These are phyloP conservation scores for Guadua angustifolia DNA, from an alignment of 176 grass and related monocot genomes.

Conservation along the genomic window DNA sequence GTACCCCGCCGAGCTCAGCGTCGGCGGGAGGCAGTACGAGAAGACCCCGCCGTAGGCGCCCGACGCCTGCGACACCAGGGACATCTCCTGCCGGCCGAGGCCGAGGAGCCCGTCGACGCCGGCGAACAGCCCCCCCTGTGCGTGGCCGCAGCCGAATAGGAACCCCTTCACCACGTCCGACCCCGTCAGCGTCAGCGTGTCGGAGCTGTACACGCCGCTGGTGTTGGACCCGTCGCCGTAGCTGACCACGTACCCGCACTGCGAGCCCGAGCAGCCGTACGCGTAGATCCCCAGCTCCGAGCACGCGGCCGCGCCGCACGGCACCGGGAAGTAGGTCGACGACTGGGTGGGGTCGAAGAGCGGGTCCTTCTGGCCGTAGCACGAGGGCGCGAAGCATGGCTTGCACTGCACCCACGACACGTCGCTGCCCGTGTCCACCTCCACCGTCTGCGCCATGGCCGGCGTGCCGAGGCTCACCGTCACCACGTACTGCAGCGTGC, in stretches of 20 bases:
- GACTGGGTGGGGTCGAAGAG: conserved; percentile 71
- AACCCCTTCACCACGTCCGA: conserved; percentile 35
- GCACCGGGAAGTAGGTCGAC: conserved; percentile 76
- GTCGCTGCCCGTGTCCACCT: conserved; percentile 87
- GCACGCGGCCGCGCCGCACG: conserved; percentile 64
- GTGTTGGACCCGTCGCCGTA: conserved; percentile 86
- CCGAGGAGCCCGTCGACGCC: conserved; percentile 69
- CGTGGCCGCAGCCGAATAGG: conserved; percentile 73
- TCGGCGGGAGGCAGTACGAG: conserved; percentile 85
- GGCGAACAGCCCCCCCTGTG: conserved; percentile 60
- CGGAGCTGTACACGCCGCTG: conserved; percentile 67
- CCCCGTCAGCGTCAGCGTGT: conserved; percentile 61
- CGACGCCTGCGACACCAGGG: conserved; percentile 66
- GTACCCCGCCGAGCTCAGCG: conserved; percentile 55
- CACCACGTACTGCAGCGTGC: conserved; percentile 72
- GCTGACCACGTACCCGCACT: conserved; percentile 67
- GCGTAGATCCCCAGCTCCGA: conserved; percentile 39
- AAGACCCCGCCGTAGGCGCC: conserved; percentile 65
- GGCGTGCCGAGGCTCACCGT: conserved; percentile 75
- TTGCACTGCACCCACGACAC: conserved; percentile 79
- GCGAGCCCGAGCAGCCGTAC: conserved; percentile 43
- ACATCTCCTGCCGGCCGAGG: conserved; percentile 57
- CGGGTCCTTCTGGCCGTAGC: conserved; percentile 68
- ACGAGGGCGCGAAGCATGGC: conserved; percentile 52
- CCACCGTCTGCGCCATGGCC: conserved; percentile 51